These are phyloP conservation scores for Fusarium torreyae DNA, from an alignment of 2,329 filamentous ascomycete genomes.

Conservation along the genomic window DNA sequence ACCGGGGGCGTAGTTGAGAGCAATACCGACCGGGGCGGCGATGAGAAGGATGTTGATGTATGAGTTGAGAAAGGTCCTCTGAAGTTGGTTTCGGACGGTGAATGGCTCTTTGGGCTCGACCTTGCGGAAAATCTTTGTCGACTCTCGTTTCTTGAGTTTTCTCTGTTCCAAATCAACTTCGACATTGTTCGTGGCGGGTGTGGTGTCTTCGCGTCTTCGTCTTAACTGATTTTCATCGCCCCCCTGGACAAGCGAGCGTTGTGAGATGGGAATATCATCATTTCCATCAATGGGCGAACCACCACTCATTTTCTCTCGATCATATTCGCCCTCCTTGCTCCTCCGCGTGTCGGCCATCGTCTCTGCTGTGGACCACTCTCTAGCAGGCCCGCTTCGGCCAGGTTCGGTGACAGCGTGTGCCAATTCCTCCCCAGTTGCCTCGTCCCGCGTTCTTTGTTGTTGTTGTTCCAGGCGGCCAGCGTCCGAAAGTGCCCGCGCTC, in stretches of 20 bases:
- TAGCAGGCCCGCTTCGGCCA: conserved; percentile 41
- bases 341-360: conserved; percentile 42
- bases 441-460: conserved; percentile 35
- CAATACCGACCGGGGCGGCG: conserved; percentile 85
- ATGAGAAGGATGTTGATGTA: conserved; percentile 90
- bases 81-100: conserved; percentile 76
- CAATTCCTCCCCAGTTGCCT: conserved; percentile 50
- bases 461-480: conserved; percentile 54
- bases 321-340: conserved; percentile 31
- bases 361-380: conserved; percentile 48
- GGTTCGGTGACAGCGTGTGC: conserved; percentile 56
- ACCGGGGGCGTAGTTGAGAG: conserved; percentile 72
- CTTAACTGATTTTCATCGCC: conserved; percentile 47
- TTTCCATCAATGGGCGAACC: conserved; percentile 39
- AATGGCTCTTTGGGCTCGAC: conserved; percentile 69
- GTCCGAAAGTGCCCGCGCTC: conserved; percentile 49
- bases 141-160: conserved; percentile 59
- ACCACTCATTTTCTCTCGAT: conserved; percentile 30
- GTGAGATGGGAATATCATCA: conserved; percentile 39
- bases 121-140: conserved; percentile 61
- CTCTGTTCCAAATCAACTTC: conserved; percentile 45
- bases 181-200: conserved; percentile 15
- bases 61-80: conserved; percentile 82
- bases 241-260: conserved; percentile 39
- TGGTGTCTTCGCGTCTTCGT: conserved; percentile 49